Base-by-base conservation (phyloP, 441 rosid genomes). In the Kokia cookei region DNA sequence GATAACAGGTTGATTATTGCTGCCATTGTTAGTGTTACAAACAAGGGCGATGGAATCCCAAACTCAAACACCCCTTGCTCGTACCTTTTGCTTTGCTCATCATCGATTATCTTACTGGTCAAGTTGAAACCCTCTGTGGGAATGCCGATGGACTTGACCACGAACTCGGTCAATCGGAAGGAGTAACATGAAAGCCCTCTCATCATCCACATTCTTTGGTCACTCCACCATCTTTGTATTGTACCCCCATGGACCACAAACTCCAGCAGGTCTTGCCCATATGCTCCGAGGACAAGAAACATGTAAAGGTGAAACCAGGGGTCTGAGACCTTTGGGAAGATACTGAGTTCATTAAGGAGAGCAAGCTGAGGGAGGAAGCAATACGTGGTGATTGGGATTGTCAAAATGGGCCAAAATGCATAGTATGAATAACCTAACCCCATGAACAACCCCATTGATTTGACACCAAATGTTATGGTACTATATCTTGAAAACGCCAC, bases 291-390 rank as follows among this genome's bases (percentile, higher is more conserved):
- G 72, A 89, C 85, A 13, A 93, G 87, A 73, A 90, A 87, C 27
- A 74, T 50, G 79, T 90, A 87, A 51, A 93, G 66, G 70, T 78
- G 61, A 76, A 88, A 87, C 88, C 91, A 84, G 10, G 86, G 77
- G 57, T 89, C 88, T 2, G 86, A 85, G 24, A 83, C 82, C 91
- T 87, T 82, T 10, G 96, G 92, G 67, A 88, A 88, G 71, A 89
- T 72, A 45, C 70, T 69, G 71, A 82, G 62, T 19, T 84, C 87
- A 67, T 79, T 66, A 57, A 87, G 65, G 71, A 91, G 88, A 59
- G 89, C 89, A 0, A 93, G 76, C 48, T 83, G 94, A 43, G 94
- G 96, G 72, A 91, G 81, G 17, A 87, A 80, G 32, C 89, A 86
- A 77, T 90, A 89, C 7, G 76, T 9, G 47, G 72, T 51, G 35